phyloP scores from a whole-genome alignment of 129 eudicot genomes.

The Lactuca sativa region DNA sequence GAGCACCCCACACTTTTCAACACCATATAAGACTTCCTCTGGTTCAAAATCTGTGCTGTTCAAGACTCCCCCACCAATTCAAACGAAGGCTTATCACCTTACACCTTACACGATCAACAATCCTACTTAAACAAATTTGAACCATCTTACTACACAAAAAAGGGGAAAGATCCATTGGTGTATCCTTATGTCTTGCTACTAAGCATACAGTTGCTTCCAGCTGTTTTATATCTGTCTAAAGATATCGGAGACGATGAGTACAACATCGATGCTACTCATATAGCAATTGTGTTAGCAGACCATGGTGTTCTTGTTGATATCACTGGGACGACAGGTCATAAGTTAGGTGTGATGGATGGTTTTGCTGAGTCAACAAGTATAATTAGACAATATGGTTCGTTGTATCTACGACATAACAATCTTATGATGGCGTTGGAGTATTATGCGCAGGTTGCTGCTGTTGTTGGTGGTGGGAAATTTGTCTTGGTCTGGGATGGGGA shows the following conservation, averaged over 20 bases:
- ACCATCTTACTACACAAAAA: slow-evolving; percentile 89
- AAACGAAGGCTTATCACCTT: slow-evolving; percentile 60
- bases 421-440: slow-evolving; percentile 79
- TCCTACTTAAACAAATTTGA: slow-evolving; percentile 84
- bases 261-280: slow-evolving; percentile 77
- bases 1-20: slow-evolving; percentile 82
- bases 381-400: slow-evolving; percentile 81
- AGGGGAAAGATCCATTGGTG: slow-evolving; percentile 94
- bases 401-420: slow-evolving; percentile 66
- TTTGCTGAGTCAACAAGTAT: slow-evolving; percentile 86
- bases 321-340: slow-evolving; percentile 53
- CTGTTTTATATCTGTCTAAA: slow-evolving; percentile 68
- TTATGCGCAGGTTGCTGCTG: slow-evolving; percentile 90
- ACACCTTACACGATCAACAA: slow-evolving; percentile 79
- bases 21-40: slow-evolving; percentile 88
- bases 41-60: slow-evolving; percentile 89
- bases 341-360: slow-evolving; percentile 80
- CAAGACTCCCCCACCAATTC: slow-evolving; percentile 56
- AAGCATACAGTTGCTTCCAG: slow-evolving; percentile 88
- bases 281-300: slow-evolving; percentile 72
- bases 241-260: slow-evolving; percentile 84
- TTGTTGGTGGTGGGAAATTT: slow-evolving; percentile 88
- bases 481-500: slow-evolving; percentile 82
- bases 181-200: slow-evolving; percentile 79
- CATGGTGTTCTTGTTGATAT: slow-evolving; percentile 72